A percentile compares a stretch with the other conserved stretches of the same genome.
phyloP scores from a whole-genome alignment of 1,284 basidiomycete genomes.

The Leccinum solheimii region DNA sequence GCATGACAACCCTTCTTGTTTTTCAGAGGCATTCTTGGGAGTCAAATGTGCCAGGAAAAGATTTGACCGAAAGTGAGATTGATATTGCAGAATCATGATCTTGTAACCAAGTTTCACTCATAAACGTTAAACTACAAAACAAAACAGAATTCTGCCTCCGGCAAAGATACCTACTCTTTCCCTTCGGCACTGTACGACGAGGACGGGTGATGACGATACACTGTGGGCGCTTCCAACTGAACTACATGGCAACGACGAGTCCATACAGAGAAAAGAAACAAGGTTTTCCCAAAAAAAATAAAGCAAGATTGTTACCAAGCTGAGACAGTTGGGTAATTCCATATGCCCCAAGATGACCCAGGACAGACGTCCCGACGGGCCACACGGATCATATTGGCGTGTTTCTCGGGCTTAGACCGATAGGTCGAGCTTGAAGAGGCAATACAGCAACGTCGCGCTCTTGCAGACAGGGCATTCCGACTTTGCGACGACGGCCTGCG shows the following conservation, averaged over 20 bases:
- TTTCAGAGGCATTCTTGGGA: too few relatives aligned
- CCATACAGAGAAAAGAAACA: background rate
- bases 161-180: too few relatives aligned
- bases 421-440: constrained; percentile 39
- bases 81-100: too few relatives aligned
- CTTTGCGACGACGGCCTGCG: constrained; percentile 43
- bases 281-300: background rate
- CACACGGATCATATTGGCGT: background rate
- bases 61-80: too few relatives aligned
- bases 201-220: background rate
- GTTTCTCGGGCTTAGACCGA: constrained; percentile 9
- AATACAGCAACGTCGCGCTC: constrained; percentile 50
- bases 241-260: background rate
- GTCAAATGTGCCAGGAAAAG: too few relatives aligned
- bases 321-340: background rate
- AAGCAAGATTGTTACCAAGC: background rate
- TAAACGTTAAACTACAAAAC: too few relatives aligned
- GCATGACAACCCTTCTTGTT: too few relatives aligned
- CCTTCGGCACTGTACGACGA: background rate
- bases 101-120: too few relatives aligned
- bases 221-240: background rate
- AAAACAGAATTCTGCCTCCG: too few relatives aligned
- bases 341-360: background rate
- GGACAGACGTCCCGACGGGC: background rate
- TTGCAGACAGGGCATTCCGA: constrained; percentile 50